These are phyloP conservation scores for Kurtzmaniella quercitrusa DNA, from an alignment of 1,139 yeast genomes.

Conservation along the genomic window DNA sequence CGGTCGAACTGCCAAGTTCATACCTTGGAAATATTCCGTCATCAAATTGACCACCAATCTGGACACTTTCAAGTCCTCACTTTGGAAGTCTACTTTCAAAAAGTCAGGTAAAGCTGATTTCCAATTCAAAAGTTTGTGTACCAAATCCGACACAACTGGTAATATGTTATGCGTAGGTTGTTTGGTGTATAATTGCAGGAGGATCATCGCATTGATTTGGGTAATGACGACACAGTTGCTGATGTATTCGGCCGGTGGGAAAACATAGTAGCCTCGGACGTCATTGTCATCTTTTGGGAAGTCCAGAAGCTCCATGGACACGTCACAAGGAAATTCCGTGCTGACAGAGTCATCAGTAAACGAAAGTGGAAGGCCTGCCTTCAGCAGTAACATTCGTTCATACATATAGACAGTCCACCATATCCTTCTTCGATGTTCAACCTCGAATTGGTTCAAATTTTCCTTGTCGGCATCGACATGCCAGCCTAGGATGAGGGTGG, in stretches of 20 bases:
- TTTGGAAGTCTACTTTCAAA: slow-evolving; percentile 60
- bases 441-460: slow-evolving; percentile 54
- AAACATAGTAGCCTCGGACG: slow-evolving; percentile 55
- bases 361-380: slow-evolving; percentile 79
- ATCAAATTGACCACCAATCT: slow-evolving; percentile 71
- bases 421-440: slow-evolving; percentile 75
- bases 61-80: slow-evolving; percentile 49
- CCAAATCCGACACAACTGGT: slow-evolving; percentile 69
- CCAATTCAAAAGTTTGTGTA: slow-evolving; percentile 69
- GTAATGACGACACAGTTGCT: slow-evolving; percentile 78
- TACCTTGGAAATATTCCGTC: slow-evolving; percentile 85
- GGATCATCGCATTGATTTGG: slow-evolving; percentile 71
- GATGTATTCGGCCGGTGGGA: slow-evolving; percentile 78
- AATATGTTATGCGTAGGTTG: slow-evolving; percentile 72
- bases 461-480: slow-evolving; percentile 80
- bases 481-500: slow-evolving; percentile 73
- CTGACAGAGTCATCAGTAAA: slow-evolving; percentile 76
- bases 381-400: slow-evolving; percentile 80
- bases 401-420: slow-evolving; percentile 95
- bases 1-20: slow-evolving; percentile 79
- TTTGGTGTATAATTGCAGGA: slow-evolving; percentile 69
- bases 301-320: slow-evolving; percentile 53
- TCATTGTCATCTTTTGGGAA: slow-evolving; percentile 50
- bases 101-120: slow-evolving; percentile 60
- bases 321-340: slow-evolving; percentile 71